Evolutionary conservation across 306 rosid genomes (phyloP), one percentile per base, ranked within the genome.

Genomic region (Prunus mira): DNA sequence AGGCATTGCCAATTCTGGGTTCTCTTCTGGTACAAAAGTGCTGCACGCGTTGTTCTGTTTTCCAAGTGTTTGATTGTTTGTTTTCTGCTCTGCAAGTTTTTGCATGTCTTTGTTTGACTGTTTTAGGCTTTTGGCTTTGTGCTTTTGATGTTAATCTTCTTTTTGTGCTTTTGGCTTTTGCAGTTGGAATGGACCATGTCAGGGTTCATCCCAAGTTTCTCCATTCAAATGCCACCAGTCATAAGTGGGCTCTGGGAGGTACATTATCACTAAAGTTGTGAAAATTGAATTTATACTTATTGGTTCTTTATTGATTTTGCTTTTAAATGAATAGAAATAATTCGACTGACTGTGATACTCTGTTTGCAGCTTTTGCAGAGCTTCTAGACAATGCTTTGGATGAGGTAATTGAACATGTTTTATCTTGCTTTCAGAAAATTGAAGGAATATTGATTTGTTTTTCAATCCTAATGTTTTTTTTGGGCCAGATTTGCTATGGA

Each of bases 171-270:
- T 34, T 62, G 64, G 58, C 61, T 72, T 81, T 45, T 85, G 79
- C 91, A 94, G 98, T 78, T 80, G 98, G 98, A 65, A 84, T 94
- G 93, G 98, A 92, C 82, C 98, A 90, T 41, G 95, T 89, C 5
- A 85, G 98, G 77, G 94, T 94, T 67, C 97, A 94, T 72, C 98
- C 98, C 1, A 94, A 82, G 89, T 94, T 94, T 89, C 91, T 94
- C 27, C 98, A 94, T 69, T 92, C 98, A 61, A 92, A 94, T 92
- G 98, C 98, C 12, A 94, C 97, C 54, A 92, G 98, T 85, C 97
- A 94, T 76, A 94, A 94, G 82, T 94, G 98, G 98, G 96, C 95
- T 45, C 91, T 94, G 52, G 98, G 98, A 92, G 98, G 98, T 65
- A 15, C 9, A 27, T 19, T 63, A 49, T 22, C 50, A 9, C 74